These are phyloP conservation scores for Populus hybrid DNA, from an alignment of 441 rosid species.

Conservation along the genomic window DNA sequence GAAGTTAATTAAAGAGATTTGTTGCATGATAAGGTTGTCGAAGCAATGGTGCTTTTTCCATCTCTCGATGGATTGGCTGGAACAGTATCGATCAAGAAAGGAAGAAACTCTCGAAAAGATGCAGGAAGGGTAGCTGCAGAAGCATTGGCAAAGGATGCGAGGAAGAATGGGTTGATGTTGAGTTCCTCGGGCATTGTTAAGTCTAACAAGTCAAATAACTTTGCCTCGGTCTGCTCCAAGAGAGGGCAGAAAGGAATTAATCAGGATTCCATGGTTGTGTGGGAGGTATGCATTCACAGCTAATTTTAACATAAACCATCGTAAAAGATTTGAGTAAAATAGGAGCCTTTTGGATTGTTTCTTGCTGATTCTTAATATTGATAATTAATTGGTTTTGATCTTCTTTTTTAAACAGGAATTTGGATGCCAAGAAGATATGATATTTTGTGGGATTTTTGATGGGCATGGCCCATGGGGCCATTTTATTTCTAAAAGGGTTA, in stretches of 20 bases:
- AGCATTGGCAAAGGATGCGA: constrained; percentile 61
- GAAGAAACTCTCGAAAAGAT: constrained; percentile 33
- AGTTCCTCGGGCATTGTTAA: constrained; percentile 58
- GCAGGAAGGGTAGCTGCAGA: constrained; percentile 62
- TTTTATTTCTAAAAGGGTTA: constrained; percentile 57
- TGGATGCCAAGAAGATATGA: constrained; percentile 87
- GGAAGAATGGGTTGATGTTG: constrained; percentile 53
- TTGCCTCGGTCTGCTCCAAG: constrained; percentile 66
- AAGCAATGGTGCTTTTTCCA: constrained; percentile 43
- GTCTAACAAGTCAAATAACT: constrained; percentile 41
- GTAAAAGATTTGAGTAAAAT: not conserved
- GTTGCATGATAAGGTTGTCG: not conserved
- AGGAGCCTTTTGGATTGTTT: not conserved
- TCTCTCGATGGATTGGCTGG: constrained; percentile 60
- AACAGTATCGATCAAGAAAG: constrained; percentile 54
- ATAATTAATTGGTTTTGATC: not conserved
- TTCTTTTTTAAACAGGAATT: constrained; percentile 47
- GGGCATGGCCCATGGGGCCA: constrained; percentile 99
- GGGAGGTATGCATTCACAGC: constrained; percentile 63
- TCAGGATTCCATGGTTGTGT: constrained; percentile 73
- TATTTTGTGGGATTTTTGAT: constrained; percentile 81
- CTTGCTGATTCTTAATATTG: not conserved
- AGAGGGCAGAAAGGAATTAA: constrained; percentile 82
- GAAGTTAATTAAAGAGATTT: not conserved
- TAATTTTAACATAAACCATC: not conserved